Conservation (phyloP, 2,329 filamentous ascomycete genomes). For the Phialemonium atrogriseum region DNA sequence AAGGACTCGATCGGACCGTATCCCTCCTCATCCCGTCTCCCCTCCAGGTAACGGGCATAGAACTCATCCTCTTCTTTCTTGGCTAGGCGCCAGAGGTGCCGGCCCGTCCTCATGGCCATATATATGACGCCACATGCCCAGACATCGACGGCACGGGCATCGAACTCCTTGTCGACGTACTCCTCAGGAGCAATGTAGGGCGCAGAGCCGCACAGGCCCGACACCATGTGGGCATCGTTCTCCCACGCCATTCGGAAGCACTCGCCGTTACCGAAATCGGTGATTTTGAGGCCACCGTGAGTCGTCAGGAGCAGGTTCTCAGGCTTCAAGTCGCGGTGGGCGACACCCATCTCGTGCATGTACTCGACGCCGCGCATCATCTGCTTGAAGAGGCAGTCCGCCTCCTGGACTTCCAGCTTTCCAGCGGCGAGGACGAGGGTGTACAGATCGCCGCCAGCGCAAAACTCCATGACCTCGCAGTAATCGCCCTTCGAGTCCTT, state of each 20-base stretch:
- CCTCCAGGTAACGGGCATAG: slow-evolving; percentile 88
- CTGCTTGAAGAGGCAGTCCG: slow-evolving; percentile 98
- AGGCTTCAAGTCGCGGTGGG: slow-evolving; percentile 92
- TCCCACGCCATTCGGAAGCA: slow-evolving; percentile 99
- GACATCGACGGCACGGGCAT: slow-evolving; percentile 93
- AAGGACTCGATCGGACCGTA: slow-evolving; percentile 95
- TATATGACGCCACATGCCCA: slow-evolving; percentile 99
- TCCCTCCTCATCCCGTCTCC: slow-evolving; percentile 86
- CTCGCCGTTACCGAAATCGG: slow-evolving; percentile 97
- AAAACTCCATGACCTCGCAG: slow-evolving; percentile 99
- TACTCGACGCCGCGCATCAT: slow-evolving; percentile 99
- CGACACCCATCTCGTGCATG: slow-evolving; percentile 98
- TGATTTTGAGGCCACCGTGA: slow-evolving; percentile 90
- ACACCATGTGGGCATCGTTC: slow-evolving; percentile 96
- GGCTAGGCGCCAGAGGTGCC: slow-evolving; percentile 94
- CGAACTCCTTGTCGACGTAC: slow-evolving; percentile 91
- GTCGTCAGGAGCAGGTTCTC: slow-evolving; percentile 93
- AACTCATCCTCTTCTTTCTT: slow-evolving; percentile 97
- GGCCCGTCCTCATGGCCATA: slow-evolving; percentile 97
- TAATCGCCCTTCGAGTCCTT: slow-evolving; percentile 96
- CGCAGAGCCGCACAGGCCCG: slow-evolving; percentile 89
- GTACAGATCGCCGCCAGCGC: slow-evolving; percentile 91
- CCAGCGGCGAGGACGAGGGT: slow-evolving; percentile 84
- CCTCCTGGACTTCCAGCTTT: slow-evolving; percentile 85
- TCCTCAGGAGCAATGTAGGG: slow-evolving; percentile 98